Percentiles rank a stretch among this genome's conserved stretches.
Conservation (phyloP, 495 filamentous ascomycete species). For the Aspergillus wentii region DNA sequence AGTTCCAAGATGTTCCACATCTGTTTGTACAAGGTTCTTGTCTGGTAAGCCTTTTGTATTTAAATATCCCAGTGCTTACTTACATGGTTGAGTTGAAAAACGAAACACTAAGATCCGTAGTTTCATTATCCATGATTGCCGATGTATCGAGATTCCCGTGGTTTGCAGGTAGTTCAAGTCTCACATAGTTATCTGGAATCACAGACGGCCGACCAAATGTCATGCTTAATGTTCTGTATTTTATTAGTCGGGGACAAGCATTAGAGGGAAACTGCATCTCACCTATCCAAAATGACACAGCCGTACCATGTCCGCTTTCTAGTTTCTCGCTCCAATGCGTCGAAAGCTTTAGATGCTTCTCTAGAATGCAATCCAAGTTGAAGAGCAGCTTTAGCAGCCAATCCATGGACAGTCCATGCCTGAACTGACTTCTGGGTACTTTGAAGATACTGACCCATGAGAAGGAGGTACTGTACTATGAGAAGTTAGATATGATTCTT, state of each 20-base stretch:
- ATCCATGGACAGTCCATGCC: constrained; percentile 38
- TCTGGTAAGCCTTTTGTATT: constrained; percentile 7
- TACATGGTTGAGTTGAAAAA: constrained; percentile 38
- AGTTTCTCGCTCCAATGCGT: constrained; percentile 31
- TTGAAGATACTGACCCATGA: constrained; percentile 40
- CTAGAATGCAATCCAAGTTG: constrained; percentile 37
- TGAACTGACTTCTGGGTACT: constrained; percentile 39
- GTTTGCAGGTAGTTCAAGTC: constrained; percentile 30
- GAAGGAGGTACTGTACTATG: constrained; percentile 32
- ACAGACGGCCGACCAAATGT: constrained; percentile 38
- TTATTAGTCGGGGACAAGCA: background rate
- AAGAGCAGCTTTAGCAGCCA: constrained; percentile 35
- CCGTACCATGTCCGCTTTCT: constrained; percentile 43
- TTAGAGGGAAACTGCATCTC: background rate
- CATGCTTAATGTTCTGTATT: constrained; percentile 38
- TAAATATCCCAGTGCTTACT: too few relatives aligned
- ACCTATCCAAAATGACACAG: constrained; percentile 42
- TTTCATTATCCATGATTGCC: constrained; percentile 11
- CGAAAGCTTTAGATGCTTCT: constrained; percentile 24
- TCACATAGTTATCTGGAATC: constrained; percentile 34
- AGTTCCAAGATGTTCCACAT: constrained; percentile 29
- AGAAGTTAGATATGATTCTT: background rate
- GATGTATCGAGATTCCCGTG: constrained; percentile 15
- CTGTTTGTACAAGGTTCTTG: constrained; percentile 17
- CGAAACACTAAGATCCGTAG: constrained; percentile 10